Base-by-base conservation (phyloP, 1,284 basidiomycete genomes). In the Cutaneotrichosporon mucoides region DNA sequence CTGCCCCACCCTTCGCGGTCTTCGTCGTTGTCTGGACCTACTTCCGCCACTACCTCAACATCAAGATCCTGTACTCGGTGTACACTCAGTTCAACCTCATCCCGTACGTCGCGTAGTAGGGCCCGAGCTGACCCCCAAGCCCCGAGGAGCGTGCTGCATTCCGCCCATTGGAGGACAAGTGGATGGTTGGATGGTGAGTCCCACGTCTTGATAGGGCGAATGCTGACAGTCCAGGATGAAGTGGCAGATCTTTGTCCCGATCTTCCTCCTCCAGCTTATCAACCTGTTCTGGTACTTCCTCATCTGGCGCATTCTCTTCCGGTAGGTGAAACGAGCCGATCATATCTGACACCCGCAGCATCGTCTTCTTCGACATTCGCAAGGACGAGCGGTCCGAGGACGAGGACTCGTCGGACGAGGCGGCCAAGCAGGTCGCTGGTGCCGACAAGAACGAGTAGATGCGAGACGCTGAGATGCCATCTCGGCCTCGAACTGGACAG, bases 41-140 rank as follows among this genome's bases (percentile, higher is more conserved):
- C 77, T 92, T 96, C 84, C 89, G 96, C 1, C 94, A 97, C 76
- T 97, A 89, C 75, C 81, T 96, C 38, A 98, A 97, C 75, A 76
- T 95, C 45, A 79, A 82, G 53, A 96, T 99, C 24, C 83, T 99
- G 35, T 88, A 84, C 81, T 93, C 91, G 1, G 89, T 97, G 1
- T 94, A 87, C 86, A 81, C 74, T 38, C 84, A 99, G 71, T 92
- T 86, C 63, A 83, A 89, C 57, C 78, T 88, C 12, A 83, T 92
- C 60, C 90, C 90, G 89, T 92, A 71, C 60, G 90, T 66, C 16
- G n/a, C 9, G 41, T 40, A 15, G 33, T 9, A 44, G 35, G 24
- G 5, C 12, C 15, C 9, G 4, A 49, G 46, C 57, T 59, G 15
- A 57, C 44, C 4, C 7, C 35, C 50, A 24, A 57, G 56, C 34